These are phyloP conservation scores for Aspergillus arachidicola DNA, from an alignment of 2,329 filamentous ascomycete genomes.

Conservation along the genomic window DNA sequence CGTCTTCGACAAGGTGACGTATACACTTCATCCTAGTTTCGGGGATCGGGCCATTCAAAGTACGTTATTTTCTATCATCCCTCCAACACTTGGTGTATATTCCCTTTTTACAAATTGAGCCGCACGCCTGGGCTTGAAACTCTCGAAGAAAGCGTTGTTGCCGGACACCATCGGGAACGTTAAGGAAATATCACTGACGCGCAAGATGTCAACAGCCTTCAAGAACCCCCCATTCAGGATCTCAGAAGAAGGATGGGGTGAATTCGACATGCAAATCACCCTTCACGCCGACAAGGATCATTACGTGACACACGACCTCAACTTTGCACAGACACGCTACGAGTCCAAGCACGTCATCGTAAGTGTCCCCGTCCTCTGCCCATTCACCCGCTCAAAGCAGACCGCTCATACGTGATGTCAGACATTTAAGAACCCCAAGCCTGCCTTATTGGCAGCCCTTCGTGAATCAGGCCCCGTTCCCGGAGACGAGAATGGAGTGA, in stretches of 20 bases:
- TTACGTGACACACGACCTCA: conserved; percentile 81
- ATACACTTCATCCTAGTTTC: conserved; percentile 93
- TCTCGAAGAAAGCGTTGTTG: not conserved
- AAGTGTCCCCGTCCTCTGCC: conserved; percentile 28
- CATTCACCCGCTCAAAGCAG: not conserved
- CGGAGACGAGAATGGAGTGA: conserved; percentile 66
- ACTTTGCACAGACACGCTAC: conserved; percentile 81
- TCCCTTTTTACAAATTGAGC: not conserved
- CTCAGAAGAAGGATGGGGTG: conserved; percentile 94
- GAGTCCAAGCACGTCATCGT: conserved; percentile 78
- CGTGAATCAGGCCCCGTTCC: conserved; percentile 85
- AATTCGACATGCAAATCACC: conserved; percentile 92
- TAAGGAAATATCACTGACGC: conserved; percentile 7
- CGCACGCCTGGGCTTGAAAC: no score
- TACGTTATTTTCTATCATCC: conserved; percentile 50
- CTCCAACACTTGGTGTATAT: not conserved
- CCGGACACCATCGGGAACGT: not conserved
- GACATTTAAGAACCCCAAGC: conserved; percentile 90
- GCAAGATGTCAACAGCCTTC: conserved; percentile 60
- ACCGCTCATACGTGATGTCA: conserved; percentile 27
- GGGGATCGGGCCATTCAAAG: conserved; percentile 78
- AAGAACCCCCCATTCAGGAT: conserved; percentile 85
- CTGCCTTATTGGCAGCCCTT: conserved; percentile 76
- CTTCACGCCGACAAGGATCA: conserved; percentile 88
- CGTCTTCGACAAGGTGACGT: conserved; percentile 89